A percentile compares a stretch with the other conserved stretches of the same genome.
phyloP scores from a whole-genome alignment of 2,329 filamentous ascomycete genomes.

The Plenodomus tracheiphilus region DNA sequence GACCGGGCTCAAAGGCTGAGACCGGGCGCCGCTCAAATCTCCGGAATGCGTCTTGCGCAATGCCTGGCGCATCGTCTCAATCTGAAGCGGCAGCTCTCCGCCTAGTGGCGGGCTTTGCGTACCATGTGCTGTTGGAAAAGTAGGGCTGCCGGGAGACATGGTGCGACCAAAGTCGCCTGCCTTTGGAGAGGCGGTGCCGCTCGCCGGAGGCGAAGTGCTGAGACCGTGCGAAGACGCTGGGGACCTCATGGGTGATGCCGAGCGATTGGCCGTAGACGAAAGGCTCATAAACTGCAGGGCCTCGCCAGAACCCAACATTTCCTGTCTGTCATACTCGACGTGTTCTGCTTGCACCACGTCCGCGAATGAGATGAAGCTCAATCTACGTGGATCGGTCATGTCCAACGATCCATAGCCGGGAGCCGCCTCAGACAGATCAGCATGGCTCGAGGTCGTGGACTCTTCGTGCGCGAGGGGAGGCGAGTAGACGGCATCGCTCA shows the following conservation, averaged over 20 bases:
- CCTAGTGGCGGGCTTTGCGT: slow-evolving; percentile 58
- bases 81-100: slow-evolving; percentile 78
- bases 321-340: slow-evolving; percentile 61
- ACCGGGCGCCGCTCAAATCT: slow-evolving; percentile 62
- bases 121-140: slow-evolving; percentile 52
- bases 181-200: slow-evolving; percentile 74
- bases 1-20: slow-evolving; percentile 40
- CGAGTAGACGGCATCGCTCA: slow-evolving; percentile 41
- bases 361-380: slow-evolving; percentile 96
- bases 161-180: slow-evolving; percentile 68
- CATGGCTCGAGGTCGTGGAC: slow-evolving; percentile 22
- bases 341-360: slow-evolving; percentile 91
- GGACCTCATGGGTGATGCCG: slow-evolving; percentile 78
- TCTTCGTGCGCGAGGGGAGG: slow-evolving; percentile 39
- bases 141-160: slow-evolving; percentile 62
- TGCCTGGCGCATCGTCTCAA: slow-evolving; percentile 93
- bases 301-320: slow-evolving; percentile 50
- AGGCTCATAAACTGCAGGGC: slow-evolving; percentile 70
- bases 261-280: slow-evolving; percentile 66
- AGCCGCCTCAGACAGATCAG: slow-evolving; percentile 52
- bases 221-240: slow-evolving; percentile 72
- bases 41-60: slow-evolving; percentile 82
- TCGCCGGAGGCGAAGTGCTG: slow-evolving; percentile 73
- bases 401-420: slow-evolving; percentile 77
- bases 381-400: slow-evolving; percentile 73